A percentile compares a stretch with the other conserved stretches of the same genome.
Evolutionary conservation across 1,284 basidiomycete genomes (phyloP).

Genomic region (Phellinidium pouzarii): DNA sequence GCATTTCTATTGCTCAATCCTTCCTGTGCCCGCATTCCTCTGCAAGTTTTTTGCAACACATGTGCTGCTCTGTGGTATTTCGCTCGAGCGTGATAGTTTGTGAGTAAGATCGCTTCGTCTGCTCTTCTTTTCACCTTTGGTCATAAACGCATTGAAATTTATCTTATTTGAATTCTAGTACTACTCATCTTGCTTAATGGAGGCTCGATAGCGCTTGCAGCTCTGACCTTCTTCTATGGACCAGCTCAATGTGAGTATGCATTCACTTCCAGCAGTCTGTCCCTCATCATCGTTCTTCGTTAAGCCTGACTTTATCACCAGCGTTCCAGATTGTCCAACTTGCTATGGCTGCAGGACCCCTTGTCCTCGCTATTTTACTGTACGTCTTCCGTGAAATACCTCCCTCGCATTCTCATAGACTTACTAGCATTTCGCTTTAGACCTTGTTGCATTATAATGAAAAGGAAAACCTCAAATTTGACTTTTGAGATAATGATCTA

Average conservation of each 20-base stretch:
- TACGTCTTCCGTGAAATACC: neutral
- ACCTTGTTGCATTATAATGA: conserved; percentile 8
- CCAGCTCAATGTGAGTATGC: conserved; percentile 1
- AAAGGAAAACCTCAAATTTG: neutral
- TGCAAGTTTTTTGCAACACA: neutral
- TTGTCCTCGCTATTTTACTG: conserved; percentile 10
- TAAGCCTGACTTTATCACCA: neutral
- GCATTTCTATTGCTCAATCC: neutral
- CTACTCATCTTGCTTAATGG: conserved; percentile 12
- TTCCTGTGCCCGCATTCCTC: neutral
- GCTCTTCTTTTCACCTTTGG: neutral
- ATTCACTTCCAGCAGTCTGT: neutral
- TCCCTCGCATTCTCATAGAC: neutral
- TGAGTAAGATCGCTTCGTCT: neutral
- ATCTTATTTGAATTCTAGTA: neutral
- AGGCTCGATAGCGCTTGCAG: conserved; percentile 11
- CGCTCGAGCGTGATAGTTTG: conserved; percentile 5
- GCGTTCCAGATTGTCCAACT: conserved; percentile 15
- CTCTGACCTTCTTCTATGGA: conserved; percentile 6
- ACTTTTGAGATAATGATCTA: conserved; percentile 1
- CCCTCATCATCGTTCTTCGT: neutral
- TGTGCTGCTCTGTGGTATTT: neutral
- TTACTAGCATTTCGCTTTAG: neutral
- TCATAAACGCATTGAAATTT: neutral
- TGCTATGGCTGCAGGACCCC: conserved; percentile 1